Conservation (phyloP, 257 asterid genomes). For the Solanum phureja region DNA sequence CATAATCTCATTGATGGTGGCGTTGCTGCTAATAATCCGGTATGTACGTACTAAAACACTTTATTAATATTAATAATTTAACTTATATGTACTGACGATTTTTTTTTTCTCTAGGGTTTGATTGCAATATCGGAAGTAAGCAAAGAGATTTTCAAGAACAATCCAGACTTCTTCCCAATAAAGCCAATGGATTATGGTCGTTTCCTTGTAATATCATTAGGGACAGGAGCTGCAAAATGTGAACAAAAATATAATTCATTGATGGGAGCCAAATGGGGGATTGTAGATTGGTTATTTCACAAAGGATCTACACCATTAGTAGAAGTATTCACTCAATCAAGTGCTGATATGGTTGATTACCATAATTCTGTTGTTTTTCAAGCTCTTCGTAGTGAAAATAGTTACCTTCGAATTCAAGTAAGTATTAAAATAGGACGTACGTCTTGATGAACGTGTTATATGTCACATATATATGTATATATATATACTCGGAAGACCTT, state of each 20-base stretch:
- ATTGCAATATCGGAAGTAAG: conserved; percentile 30
- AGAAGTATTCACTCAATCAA: conserved; percentile 26
- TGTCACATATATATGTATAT: too few relatives aligned
- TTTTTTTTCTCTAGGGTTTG: conserved; percentile 17
- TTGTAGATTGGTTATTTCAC: conserved; percentile 22
- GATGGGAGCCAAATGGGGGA: conserved; percentile 29
- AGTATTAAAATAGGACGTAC: neutral
- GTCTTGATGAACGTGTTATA: neutral
- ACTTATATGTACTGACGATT: neutral
- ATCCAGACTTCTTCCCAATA: conserved; percentile 16
- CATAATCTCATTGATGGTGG: conserved; percentile 50
- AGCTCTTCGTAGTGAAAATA: conserved; percentile 14
- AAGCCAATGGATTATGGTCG: conserved; percentile 19
- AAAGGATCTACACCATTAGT: conserved; percentile 28
- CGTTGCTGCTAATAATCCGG: conserved; percentile 54
- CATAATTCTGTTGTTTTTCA: conserved; percentile 32
- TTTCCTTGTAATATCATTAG: conserved; percentile 33
- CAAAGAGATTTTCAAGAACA: conserved; percentile 11
- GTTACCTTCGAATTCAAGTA: conserved; percentile 40
- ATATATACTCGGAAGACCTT: too few relatives aligned
- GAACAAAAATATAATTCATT: conserved; percentile 18
- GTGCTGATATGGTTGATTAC: conserved; percentile 40
- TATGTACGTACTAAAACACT: conserved; percentile 15
- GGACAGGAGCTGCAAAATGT: conserved; percentile 29
- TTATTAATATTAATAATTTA: neutral